These are phyloP conservation scores for Penicillium sp. DNA, from an alignment of 2,329 filamentous ascomycete species.

Conservation along the genomic window DNA sequence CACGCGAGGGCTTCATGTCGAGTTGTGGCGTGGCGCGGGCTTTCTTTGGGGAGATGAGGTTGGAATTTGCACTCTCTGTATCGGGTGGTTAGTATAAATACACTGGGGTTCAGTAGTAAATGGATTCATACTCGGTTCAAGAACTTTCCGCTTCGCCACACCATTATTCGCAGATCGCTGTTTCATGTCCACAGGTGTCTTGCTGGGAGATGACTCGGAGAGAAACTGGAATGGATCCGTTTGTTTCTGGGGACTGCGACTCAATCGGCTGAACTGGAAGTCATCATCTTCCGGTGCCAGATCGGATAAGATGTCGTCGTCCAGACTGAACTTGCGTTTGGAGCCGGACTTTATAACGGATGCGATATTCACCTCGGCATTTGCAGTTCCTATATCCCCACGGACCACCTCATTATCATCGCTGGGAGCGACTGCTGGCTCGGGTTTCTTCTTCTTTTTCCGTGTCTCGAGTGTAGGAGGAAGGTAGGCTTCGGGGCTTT, in stretches of 20 bases:
- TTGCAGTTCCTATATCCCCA: neutral
- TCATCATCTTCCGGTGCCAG: constrained; percentile 31
- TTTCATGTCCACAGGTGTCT: constrained; percentile 21
- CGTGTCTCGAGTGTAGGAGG: constrained; percentile 39
- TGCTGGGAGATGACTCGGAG: constrained; percentile 17
- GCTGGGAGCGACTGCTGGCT: neutral
- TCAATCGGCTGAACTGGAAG: constrained; percentile 39
- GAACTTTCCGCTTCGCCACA: constrained; percentile 36
- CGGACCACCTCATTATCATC: neutral
- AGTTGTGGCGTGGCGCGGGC: constrained; percentile 19
- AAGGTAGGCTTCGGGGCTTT: constrained; percentile 22
- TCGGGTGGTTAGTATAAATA: constrained; percentile 18
- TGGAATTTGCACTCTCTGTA: constrained; percentile 56
- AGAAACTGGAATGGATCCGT: constrained; percentile 10
- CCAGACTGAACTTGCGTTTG: constrained; percentile 62
- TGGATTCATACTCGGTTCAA: constrained; percentile 47
- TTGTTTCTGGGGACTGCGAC: constrained; percentile 21
- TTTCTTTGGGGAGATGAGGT: constrained; percentile 39
- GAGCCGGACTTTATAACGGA: constrained; percentile 51
- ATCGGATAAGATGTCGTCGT: constrained; percentile 48
- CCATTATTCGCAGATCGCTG: constrained; percentile 17
- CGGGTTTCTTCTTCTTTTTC: constrained; percentile 27
- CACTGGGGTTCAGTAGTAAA: neutral
- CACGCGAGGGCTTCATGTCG: constrained; percentile 19
- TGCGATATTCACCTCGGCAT: constrained; percentile 3